A percentile compares a stretch with the other conserved stretches of the same genome.
phyloP scores from a whole-genome alignment of 768 basidiomycete species.

The Collybia nuda region DNA sequence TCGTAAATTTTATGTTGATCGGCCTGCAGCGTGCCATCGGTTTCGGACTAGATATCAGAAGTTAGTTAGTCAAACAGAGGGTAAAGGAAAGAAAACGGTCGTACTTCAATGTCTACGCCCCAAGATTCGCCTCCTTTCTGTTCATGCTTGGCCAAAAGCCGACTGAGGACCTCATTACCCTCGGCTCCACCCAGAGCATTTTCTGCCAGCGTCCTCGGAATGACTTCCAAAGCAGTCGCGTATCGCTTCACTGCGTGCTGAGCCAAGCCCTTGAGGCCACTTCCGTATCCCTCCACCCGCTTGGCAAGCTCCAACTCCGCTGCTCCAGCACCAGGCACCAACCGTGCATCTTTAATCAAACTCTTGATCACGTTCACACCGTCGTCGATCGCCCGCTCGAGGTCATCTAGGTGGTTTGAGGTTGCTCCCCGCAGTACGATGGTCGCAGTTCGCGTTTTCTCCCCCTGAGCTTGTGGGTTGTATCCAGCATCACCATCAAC shows the following conservation, averaged over 20 bases:
- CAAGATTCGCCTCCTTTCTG: slow-evolving; percentile 67
- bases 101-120: slow-evolving; percentile 90
- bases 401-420: slow-evolving; percentile 89
- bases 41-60: slow-evolving; percentile 53
- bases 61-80: neutral
- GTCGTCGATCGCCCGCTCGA: slow-evolving; percentile 95
- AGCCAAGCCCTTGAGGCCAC: slow-evolving; percentile 82
- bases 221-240: slow-evolving; percentile 86
- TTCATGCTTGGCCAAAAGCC: slow-evolving; percentile 89
- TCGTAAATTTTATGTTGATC: slow-evolving; percentile 73
- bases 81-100: slow-evolving; percentile 9
- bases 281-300: slow-evolving; percentile 83
- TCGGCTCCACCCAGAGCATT: slow-evolving; percentile 91
- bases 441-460: slow-evolving; percentile 87
- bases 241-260: slow-evolving; percentile 95
- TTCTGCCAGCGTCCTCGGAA: slow-evolving; percentile 91
- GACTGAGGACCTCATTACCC: slow-evolving; percentile 89
- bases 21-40: slow-evolving; percentile 72
- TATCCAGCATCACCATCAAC: slow-evolving; percentile 63
- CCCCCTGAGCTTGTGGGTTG: slow-evolving; percentile 47
- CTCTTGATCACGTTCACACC: slow-evolving; percentile 96
- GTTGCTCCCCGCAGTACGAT: slow-evolving; percentile 96
- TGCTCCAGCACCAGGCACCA: slow-evolving; percentile 94
- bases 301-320: slow-evolving; percentile 91
- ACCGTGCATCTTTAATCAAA: slow-evolving; percentile 82